phyloP scores from a whole-genome alignment of 2,329 filamentous ascomycete species.

The Phaeosphaeriaceae sp. region DNA sequence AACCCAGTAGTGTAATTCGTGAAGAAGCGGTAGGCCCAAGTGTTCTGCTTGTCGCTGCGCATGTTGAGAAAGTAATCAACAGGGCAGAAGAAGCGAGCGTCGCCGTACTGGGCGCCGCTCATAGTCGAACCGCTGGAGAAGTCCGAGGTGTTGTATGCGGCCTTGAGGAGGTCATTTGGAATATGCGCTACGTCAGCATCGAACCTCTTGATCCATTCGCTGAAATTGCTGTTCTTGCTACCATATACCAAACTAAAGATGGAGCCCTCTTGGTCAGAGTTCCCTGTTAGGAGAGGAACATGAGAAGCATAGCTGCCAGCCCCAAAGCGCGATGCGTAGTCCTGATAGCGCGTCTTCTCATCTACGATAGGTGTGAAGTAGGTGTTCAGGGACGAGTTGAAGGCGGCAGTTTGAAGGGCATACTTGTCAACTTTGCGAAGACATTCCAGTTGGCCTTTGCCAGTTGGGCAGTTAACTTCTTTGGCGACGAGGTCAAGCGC shows the following conservation, averaged over 20 bases:
- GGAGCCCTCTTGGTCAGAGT: conserved; percentile 34
- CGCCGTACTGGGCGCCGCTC: conserved; percentile 53
- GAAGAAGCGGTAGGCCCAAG: conserved; percentile 55
- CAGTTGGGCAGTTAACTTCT: conserved; percentile 28
- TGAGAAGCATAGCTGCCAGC: conserved; percentile 35
- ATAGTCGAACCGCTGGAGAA: conserved; percentile 49
- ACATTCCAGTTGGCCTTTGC: conserved; percentile 27
- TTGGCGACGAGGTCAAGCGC: conserved; percentile 32
- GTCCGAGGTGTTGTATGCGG: conserved; percentile 46
- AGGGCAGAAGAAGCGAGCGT: conserved; percentile 55
- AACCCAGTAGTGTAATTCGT: conserved; percentile 48
- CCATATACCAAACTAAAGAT: conserved; percentile 34
- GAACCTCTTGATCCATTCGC: conserved; percentile 54
- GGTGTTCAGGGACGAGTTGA: conserved; percentile 32
- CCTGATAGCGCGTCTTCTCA: conserved; percentile 28
- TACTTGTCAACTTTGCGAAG: conserved; percentile 29
- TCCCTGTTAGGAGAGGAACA: conserved; percentile 33
- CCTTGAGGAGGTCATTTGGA: conserved; percentile 40
- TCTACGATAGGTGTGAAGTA: conserved; percentile 32
- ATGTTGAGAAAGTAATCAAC: conserved; percentile 47
- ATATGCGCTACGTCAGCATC: conserved; percentile 51
- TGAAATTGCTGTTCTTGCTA: conserved; percentile 42
- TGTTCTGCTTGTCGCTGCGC: conserved; percentile 47
- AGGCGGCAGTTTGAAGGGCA: conserved; percentile 31
- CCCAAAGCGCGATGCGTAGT: conserved; percentile 29